These are phyloP conservation scores for Aspergillus udagawae DNA, from an alignment of 2,329 filamentous ascomycete species.

Conservation along the genomic window DNA sequence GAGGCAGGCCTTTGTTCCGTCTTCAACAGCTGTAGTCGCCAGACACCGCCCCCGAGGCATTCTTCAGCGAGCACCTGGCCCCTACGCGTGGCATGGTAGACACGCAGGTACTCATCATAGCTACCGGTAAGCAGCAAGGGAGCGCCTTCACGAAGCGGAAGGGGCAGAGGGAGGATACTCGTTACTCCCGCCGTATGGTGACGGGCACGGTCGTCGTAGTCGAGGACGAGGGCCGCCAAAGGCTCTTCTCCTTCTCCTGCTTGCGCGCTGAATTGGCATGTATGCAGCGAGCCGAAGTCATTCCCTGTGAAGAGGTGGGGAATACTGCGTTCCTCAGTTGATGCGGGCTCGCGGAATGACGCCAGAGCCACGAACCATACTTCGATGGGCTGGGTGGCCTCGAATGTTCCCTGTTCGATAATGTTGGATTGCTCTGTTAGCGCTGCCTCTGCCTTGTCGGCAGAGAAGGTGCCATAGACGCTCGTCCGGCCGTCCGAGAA, in stretches of 20 bases:
- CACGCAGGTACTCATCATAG: conserved; percentile 79
- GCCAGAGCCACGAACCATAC: conserved; percentile 38
- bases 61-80: conserved; percentile 58
- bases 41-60: conserved; percentile 76
- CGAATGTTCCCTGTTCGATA: conserved; percentile 22
- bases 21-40: conserved; percentile 65
- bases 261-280: conserved; percentile 23
- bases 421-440: conserved; percentile 12
- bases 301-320: conserved; percentile 37
- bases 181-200: conserved; percentile 82
- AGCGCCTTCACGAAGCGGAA: conserved; percentile 39
- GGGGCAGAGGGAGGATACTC: conserved; percentile 68
- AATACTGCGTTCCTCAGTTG: background rate
- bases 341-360: conserved; percentile 7
- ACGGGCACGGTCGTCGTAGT: conserved; percentile 47
- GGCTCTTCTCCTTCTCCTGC: conserved; percentile 2
- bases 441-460: background rate
- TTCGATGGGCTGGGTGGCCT: conserved; percentile 32
- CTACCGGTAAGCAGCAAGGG: conserved; percentile 75
- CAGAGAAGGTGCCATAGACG: conserved; percentile 47
- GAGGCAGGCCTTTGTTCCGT: background rate
- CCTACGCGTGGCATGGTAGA: conserved; percentile 44
- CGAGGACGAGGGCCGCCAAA: conserved; percentile 14
- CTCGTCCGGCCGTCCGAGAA: conserved; percentile 65
- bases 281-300: conserved; percentile 36